Conservation (phyloP, 148 eudicot genomes). For the Diospyros lotus region DNA sequence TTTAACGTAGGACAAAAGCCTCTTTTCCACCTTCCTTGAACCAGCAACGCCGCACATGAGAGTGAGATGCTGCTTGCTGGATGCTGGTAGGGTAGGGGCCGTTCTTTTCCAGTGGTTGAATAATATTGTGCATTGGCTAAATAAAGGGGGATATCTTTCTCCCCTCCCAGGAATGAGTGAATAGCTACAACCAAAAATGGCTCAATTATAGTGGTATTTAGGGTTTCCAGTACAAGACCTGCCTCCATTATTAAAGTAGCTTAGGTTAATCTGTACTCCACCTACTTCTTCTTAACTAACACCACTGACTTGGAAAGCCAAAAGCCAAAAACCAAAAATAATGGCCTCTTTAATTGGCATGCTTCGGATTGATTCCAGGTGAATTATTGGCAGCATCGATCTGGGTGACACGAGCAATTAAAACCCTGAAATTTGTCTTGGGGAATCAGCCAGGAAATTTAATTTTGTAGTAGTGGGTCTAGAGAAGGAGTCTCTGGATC, state of each 20-base stretch:
- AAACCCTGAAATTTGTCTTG: too few relatives aligned
- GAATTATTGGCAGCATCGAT: too few relatives aligned
- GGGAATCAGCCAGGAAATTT: too few relatives aligned
- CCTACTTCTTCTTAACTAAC: too few relatives aligned
- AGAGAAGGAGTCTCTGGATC: too few relatives aligned
- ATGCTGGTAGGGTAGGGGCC: not conserved
- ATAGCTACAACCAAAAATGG: not conserved
- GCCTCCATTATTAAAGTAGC: conserved; percentile 7
- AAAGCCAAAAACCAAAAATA: too few relatives aligned
- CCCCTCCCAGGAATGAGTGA: not conserved
- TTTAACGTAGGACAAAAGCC: not conserved
- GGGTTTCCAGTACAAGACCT: conserved; percentile 11
- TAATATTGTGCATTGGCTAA: not conserved
- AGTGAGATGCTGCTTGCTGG: conserved; percentile 6
- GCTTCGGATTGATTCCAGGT: not conserved
- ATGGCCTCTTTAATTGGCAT: not conserved
- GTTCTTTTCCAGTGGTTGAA: not conserved
- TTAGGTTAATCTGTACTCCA: too few relatives aligned
- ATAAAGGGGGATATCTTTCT: not conserved
- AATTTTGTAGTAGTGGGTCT: too few relatives aligned
- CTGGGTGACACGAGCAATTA: too few relatives aligned
- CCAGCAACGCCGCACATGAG: conserved; percentile 7
- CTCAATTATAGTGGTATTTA: not conserved
- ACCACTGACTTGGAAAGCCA: not conserved
- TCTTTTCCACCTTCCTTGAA: not conserved